A percentile compares a stretch with the other conserved stretches of the same genome.
Conservation (phyloP, 139 green algal species). For the Dunaliella primolecta region DNA sequence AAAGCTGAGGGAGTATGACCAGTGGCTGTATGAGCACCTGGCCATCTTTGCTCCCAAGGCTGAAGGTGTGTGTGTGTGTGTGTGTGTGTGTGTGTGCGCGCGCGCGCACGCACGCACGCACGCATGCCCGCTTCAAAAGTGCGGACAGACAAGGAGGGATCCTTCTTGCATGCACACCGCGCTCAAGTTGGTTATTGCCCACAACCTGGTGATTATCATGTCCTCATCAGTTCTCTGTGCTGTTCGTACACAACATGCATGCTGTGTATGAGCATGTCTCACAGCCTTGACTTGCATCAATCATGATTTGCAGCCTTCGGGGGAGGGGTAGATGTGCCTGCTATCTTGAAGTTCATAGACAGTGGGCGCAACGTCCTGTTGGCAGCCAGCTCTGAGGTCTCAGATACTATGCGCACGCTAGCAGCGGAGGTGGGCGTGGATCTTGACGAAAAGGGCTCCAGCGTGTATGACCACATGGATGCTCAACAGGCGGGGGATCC, state of each 20-base stretch:
- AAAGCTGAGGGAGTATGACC: constrained; percentile 71
- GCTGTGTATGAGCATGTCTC: too few species aligned
- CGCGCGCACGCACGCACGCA: too few species aligned
- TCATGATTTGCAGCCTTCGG: constrained; percentile 64
- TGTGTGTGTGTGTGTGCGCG: too few species aligned
- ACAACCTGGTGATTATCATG: too few species aligned
- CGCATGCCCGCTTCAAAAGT: too few species aligned
- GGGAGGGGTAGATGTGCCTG: constrained; percentile 50
- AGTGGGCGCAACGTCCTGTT: constrained; percentile 77
- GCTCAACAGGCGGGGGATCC: constrained; percentile 37
- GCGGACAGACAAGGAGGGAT: too few species aligned
- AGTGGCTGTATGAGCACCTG: constrained; percentile 80
- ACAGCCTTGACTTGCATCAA: too few species aligned
- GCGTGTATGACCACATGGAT: constrained; percentile 42
- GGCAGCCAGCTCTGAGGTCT: constrained; percentile 49
- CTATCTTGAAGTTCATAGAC: constrained; percentile 86
- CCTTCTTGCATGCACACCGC: too few species aligned
- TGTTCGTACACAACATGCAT: too few species aligned
- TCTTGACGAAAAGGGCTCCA: constrained; percentile 58
- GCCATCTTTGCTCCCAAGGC: constrained; percentile 69
- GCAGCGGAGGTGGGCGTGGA: constrained; percentile 71
- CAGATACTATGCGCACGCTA: constrained; percentile 51
- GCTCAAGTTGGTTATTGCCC: too few species aligned
- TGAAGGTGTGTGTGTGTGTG: constrained; percentile 24
- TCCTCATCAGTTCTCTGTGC: too few species aligned